Evolutionary conservation across 1,139 yeast species (phyloP), one percentile per base, ranked within the genome.

Genomic region (Sugiyamaella castrensis): DNA sequence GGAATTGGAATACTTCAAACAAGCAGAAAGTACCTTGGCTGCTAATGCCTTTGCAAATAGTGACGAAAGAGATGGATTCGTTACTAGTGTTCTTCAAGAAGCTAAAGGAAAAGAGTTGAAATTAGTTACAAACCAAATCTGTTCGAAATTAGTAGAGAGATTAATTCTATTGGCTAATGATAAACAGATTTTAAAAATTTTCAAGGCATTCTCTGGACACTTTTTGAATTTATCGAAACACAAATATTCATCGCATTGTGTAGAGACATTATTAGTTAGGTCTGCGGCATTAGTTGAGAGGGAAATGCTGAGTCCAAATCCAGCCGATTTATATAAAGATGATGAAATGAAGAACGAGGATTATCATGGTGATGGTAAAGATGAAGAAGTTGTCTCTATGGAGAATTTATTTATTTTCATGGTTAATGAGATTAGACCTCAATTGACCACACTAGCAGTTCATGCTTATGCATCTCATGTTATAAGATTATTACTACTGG

Each of bases 131-230:
- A 91, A 92, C 64, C 98, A 91, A 63, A 87, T 91, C 50, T 89
- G 97, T 64, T 91, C 98, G 15, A 92, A 92, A 65, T 75, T 92
- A 52, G 77, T 92, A 74, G 99, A 92, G 69, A 75, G 98, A 63
- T 71, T 92, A 54, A 78, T 91, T n/a, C 69, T 87, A 42, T 72
- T 75, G 32, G 84, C 91, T 12, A 74, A 76, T 35, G 84, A 81
- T 53, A 71, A 68, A 13, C 95, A 89, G 65, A 68, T 88, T 53
- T 82, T 64, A 66, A 54, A 71, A 35, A 67, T 91, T 1, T 86
- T 86, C 65, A 76, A 75, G 51, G 80, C 82, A 4, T 84, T 89
- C 60, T 74, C 75, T 41, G 87, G 84, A 11, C 86, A 85, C 59
- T 86, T 87, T 62, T 80, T 77, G 27, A 79, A 85, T n/a, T 73